Evolutionary conservation across 371 early-diverging fungal genomes (phyloP).

Genomic region (Lichtheimia ornata): DNA sequence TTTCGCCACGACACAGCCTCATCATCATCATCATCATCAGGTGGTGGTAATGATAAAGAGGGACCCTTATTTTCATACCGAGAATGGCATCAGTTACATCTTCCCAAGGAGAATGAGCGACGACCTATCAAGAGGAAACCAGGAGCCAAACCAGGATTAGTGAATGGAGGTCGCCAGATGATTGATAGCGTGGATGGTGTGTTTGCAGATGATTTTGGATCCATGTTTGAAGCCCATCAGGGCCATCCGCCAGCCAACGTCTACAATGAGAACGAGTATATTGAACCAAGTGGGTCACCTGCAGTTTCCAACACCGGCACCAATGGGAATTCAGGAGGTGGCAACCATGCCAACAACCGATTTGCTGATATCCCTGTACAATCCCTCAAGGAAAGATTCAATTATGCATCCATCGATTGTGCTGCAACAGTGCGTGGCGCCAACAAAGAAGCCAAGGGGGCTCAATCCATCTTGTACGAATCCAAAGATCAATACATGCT

Average conservation of each 20-base stretch:
- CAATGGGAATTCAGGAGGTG: background rate
- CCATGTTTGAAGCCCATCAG: constrained; percentile 35
- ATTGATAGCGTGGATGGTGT: constrained; percentile 54
- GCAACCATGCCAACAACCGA: background rate
- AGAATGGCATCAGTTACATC: constrained; percentile 35
- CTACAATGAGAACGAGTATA: constrained; percentile 34
- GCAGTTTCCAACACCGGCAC: background rate
- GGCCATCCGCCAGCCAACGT: constrained; percentile 22
- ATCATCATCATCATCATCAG: background rate
- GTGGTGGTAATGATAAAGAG: background rate
- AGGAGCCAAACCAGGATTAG: constrained; percentile 2
- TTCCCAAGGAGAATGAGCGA: constrained; percentile 27
- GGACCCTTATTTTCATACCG: constrained; percentile 35
- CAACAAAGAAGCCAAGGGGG: constrained; percentile 83
- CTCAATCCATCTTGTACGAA: constrained; percentile 82
- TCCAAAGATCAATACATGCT: constrained; percentile 94
- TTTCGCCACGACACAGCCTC: constrained; percentile 1
- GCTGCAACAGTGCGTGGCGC: constrained; percentile 86
- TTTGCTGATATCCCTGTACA: constrained; percentile 32
- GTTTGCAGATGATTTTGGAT: constrained; percentile 47
- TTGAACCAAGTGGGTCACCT: constrained; percentile 24
- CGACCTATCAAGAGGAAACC: constrained; percentile 20
- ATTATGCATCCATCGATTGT: constrained; percentile 93
- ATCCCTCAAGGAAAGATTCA: constrained; percentile 80
- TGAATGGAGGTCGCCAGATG: constrained; percentile 24